A percentile compares a stretch with the other conserved stretches of the same genome.
Evolutionary conservation across 495 filamentous ascomycete species (phyloP).

Genomic region (Hypomontagnella monticulosa): DNA sequence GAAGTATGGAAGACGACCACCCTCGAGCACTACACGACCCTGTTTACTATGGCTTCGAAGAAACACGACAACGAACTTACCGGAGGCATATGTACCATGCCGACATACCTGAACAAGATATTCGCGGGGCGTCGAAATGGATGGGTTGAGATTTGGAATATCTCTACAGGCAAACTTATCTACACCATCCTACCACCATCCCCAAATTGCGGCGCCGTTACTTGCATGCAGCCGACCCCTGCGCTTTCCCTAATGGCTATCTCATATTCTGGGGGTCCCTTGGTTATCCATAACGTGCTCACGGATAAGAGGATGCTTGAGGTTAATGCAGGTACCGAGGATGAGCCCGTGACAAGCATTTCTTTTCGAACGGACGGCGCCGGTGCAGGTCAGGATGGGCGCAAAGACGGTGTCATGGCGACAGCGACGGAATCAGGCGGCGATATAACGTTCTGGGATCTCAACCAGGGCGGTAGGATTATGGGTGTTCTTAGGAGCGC

Average conservation of each 20-base stretch:
- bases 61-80: slow-evolving; percentile 69
- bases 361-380: slow-evolving; percentile 91
- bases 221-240: slow-evolving; percentile 82
- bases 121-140: slow-evolving; percentile 87
- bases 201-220: slow-evolving; percentile 74
- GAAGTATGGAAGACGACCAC: slow-evolving; percentile 90
- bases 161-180: slow-evolving; percentile 87
- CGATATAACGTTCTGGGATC: slow-evolving; percentile 95
- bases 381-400: slow-evolving; percentile 88
- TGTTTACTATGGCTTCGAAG: slow-evolving; percentile 61
- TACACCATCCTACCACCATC: slow-evolving; percentile 81
- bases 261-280: slow-evolving; percentile 78
- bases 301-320: slow-evolving; percentile 74
- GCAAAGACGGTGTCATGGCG: slow-evolving; percentile 83
- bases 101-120: slow-evolving; percentile 95
- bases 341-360: slow-evolving; percentile 76
- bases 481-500: slow-evolving; percentile 84
- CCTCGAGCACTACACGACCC: slow-evolving; percentile 87
- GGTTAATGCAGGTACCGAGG: slow-evolving; percentile 67
- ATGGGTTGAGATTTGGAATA: slow-evolving; percentile 96
- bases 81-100: slow-evolving; percentile 80
- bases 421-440: slow-evolving; percentile 76
- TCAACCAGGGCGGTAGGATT: slow-evolving; percentile 85
- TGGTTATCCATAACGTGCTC: slow-evolving; percentile 83
- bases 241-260: slow-evolving; percentile 88